Conservation (phyloP, 2,329 filamentous ascomycete species). For the Curvularia spicifera region DNA sequence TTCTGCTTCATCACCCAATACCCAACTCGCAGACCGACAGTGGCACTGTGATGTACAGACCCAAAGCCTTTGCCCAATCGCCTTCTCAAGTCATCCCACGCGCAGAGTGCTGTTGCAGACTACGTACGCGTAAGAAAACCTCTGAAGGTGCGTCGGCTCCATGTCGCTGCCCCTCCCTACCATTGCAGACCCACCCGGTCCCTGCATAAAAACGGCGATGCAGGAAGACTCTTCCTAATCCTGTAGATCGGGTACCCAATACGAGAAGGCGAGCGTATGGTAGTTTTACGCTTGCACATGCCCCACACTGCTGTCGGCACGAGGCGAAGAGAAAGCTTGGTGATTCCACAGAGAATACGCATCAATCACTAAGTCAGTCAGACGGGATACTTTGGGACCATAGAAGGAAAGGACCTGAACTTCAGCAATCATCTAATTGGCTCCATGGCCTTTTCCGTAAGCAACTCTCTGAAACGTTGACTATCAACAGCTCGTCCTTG, state of each 20-base stretch:
- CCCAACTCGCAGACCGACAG: background rate
- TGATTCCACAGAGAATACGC: background rate
- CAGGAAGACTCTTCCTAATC: background rate
- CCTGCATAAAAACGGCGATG: slow-evolving; percentile 2
- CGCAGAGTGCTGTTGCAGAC: background rate
- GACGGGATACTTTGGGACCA: no score
- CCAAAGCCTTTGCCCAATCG: background rate
- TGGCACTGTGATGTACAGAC: background rate
- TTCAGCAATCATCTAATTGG: background rate
- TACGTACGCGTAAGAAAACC: background rate
- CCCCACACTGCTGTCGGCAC: background rate
- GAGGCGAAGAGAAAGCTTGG: background rate
- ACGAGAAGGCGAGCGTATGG: background rate
- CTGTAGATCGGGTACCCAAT: background rate
- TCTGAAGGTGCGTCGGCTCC: background rate
- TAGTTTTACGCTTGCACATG: background rate
- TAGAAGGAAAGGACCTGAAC: background rate
- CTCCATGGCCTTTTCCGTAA: background rate
- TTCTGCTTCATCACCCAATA: background rate
- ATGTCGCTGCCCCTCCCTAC: background rate
- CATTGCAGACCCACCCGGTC: background rate
- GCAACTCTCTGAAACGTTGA: background rate
- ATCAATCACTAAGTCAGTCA: background rate
- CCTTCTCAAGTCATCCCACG: background rate
- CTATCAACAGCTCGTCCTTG: background rate